A percentile compares a stretch with the other conserved stretches of the same genome.
phyloP scores from a whole-genome alignment of 2,329 filamentous ascomycete species.

The Penicillium hesseltinei region DNA sequence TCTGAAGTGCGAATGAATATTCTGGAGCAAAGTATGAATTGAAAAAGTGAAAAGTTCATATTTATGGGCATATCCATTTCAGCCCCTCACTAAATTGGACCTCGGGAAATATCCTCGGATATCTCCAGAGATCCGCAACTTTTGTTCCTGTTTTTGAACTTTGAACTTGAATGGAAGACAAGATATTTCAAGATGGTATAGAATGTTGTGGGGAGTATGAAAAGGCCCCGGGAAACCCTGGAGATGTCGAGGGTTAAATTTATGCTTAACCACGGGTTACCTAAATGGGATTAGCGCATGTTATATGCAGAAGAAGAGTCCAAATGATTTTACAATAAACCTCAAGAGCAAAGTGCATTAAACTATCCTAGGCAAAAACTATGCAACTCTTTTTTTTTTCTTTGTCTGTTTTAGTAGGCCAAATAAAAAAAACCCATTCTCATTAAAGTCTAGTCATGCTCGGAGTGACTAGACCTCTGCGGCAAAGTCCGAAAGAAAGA shows the following conservation, averaged over 20 bases:
- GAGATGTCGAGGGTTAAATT: neutral
- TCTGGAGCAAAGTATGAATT: neutral
- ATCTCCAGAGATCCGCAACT: neutral
- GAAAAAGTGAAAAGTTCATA: neutral
- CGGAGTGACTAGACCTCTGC: constrained; percentile 15
- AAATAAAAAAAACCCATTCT: constrained; percentile 11
- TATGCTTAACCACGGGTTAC: neutral
- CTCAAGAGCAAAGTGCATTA: constrained; percentile 12
- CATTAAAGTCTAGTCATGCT: constrained; percentile 19
- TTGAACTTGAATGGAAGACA: neutral
- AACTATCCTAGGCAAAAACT: constrained; percentile 14
- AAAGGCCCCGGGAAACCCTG: neutral
- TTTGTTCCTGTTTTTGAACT: neutral
- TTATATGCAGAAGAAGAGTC: neutral
- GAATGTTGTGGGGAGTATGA: neutral
- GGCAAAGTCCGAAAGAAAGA: constrained; percentile 9
- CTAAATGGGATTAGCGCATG: neutral
- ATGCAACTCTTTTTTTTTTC: constrained; percentile 10
- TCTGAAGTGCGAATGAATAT: neutral
- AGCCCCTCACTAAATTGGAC: neutral
- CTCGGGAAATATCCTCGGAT: neutral
- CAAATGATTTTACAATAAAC: neutral
- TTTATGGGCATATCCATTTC: neutral
- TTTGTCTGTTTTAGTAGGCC: constrained; percentile 8
- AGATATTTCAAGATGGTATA: neutral